phyloP scores from a whole-genome alignment of 768 basidiomycete species.

The Leccinum barrowsii region DNA sequence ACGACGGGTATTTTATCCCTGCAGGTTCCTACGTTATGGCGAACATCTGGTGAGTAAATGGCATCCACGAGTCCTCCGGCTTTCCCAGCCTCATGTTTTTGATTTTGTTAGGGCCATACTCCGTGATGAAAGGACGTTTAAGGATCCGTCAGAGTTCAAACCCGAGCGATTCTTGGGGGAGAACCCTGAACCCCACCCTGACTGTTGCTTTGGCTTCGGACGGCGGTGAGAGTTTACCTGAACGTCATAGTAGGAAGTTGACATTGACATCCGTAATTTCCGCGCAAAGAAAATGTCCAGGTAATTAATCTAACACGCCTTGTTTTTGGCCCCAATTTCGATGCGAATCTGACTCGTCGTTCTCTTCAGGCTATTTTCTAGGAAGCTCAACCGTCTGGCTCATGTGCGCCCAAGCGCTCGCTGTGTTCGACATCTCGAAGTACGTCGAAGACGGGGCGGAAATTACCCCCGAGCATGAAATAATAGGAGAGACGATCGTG shows the following conservation, averaged over 20 bases:
- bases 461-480: slow-evolving; percentile 43
- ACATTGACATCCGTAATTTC: neutral
- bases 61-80: no score
- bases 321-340: neutral
- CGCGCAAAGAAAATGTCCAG: neutral
- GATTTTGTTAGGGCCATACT: no score
- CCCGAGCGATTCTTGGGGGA: no score
- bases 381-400: slow-evolving; percentile 26
- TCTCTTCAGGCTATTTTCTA: slow-evolving; percentile 13
- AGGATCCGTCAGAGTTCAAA: no score
- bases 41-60: neutral
- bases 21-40: slow-evolving; percentile 12
- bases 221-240: slow-evolving; percentile 9
- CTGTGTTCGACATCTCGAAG: slow-evolving; percentile 39
- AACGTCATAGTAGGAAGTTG: neutral
- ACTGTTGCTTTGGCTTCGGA: slow-evolving; percentile 23
- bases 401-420: slow-evolving; percentile 33
- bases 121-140: no score
- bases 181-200: slow-evolving; percentile 3
- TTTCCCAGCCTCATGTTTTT: no score
- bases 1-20: slow-evolving; percentile 23
- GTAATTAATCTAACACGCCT: neutral
- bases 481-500: slow-evolving; percentile 11
- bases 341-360: neutral
- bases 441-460: slow-evolving; percentile 39